phyloP scores from a whole-genome alignment of 345 rosid species.

The Pseudoturritis turrita region DNA sequence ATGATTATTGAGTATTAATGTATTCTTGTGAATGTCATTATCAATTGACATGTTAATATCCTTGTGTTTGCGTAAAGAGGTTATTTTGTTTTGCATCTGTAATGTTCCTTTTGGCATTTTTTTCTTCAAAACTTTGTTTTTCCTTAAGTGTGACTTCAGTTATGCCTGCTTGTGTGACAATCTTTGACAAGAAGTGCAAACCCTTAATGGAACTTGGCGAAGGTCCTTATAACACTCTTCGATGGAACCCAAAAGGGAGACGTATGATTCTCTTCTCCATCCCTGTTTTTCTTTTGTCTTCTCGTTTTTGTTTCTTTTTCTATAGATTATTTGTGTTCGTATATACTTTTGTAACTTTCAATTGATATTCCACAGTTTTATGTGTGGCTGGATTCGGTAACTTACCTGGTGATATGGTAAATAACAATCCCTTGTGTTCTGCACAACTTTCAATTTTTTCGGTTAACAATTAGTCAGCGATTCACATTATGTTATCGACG shows the following conservation, averaged over 20 bases:
- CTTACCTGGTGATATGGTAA: conserved; percentile 97
- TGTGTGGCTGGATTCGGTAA: conserved; percentile 98
- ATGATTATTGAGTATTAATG: background rate
- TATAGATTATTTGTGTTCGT: background rate
- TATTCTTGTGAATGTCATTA: background rate
- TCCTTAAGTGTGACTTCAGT: conserved; percentile 57
- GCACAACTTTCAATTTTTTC: background rate
- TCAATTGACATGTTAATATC: background rate
- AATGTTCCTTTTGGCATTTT: background rate
- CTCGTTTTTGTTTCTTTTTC: background rate
- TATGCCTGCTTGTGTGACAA: conserved; percentile 88
- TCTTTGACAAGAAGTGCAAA: conserved; percentile 87
- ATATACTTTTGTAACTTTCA: conserved; percentile 37
- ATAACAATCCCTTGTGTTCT: background rate
- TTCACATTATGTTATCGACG: background rate
- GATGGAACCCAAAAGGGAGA: conserved; percentile 94
- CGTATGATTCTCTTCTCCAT: conserved; percentile 50
- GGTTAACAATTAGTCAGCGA: background rate
- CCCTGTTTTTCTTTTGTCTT: background rate
- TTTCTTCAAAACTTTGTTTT: conserved; percentile 16
- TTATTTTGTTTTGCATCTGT: background rate
- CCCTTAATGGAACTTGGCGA: conserved; percentile 77
- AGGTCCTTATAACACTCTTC: conserved; percentile 85
- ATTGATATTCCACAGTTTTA: conserved; percentile 46
- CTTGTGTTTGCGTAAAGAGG: conserved; percentile 1